These are phyloP conservation scores for Paecilomyces formosus DNA, from an alignment of 2,329 filamentous ascomycete genomes.

Conservation along the genomic window DNA sequence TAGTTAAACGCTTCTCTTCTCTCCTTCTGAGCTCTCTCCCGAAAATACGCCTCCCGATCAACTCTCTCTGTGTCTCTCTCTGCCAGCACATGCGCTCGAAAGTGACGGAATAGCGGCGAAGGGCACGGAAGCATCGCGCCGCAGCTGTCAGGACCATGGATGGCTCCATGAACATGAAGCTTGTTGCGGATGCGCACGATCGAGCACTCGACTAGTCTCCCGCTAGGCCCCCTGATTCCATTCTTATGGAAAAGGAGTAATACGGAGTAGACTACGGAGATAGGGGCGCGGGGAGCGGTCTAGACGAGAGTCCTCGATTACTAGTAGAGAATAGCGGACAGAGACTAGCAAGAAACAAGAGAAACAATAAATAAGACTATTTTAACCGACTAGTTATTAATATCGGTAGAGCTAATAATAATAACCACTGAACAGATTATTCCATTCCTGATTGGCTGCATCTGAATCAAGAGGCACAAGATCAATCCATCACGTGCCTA, in stretches of 20 bases:
- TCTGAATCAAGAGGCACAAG: no score
- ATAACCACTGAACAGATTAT: neutral
- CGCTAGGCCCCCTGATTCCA: neutral
- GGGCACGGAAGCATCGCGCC: neutral
- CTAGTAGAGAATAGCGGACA: no score
- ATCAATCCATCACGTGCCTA: no score
- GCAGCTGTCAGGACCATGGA: no score
- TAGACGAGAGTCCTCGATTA: no score
- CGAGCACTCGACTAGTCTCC: neutral
- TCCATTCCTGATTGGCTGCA: neutral
- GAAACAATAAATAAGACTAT: no score
- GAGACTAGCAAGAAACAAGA: neutral
- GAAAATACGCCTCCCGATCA: neutral
- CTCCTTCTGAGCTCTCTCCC: no score
- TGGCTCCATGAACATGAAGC: neutral
- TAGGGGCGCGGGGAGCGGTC: no score
- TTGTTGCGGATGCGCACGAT: constrained; percentile 3
- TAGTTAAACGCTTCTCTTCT: no score
- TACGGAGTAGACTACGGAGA: neutral
- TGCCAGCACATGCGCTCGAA: neutral
- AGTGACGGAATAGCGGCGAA: neutral
- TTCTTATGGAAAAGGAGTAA: neutral
- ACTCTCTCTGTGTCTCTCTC: neutral
- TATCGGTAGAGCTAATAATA: no score
- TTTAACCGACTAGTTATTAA: no score